Evolutionary conservation across 2,329 filamentous ascomycete genomes (phyloP).

Genomic region (Akanthomyces dipterigenus): DNA sequence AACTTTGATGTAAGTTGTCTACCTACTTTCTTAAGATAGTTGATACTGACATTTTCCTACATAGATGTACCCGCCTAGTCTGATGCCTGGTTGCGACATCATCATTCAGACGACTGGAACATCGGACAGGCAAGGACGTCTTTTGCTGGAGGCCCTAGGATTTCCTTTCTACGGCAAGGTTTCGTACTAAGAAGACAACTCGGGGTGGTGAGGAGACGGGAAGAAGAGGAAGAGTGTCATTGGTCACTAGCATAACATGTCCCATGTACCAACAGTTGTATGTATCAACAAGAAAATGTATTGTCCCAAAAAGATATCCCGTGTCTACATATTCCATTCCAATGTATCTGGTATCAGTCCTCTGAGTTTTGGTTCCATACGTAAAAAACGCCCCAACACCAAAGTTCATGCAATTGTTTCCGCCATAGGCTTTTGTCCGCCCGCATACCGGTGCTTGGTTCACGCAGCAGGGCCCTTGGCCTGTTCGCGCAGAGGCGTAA

Average conservation of each 20-base stretch:
- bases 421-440: constrained; percentile 5
- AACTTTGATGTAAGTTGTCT: constrained; percentile 76
- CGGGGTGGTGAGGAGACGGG: neutral
- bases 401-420: constrained; percentile 23
- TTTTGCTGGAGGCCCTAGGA: constrained; percentile 49
- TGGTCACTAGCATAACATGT: constrained; percentile 12
- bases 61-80: constrained; percentile 56
- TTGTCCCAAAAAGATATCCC: neutral
- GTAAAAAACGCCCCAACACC: constrained; percentile 28
- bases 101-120: constrained; percentile 78
- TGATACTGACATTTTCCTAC: constrained; percentile 13
- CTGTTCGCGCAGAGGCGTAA: constrained; percentile 57
- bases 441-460: neutral
- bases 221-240: constrained; percentile 14
- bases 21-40: neutral
- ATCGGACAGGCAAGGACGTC: constrained; percentile 75
- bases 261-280: constrained; percentile 14
- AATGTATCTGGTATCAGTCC: neutral
- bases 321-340: neutral
- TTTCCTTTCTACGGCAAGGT: constrained; percentile 75
- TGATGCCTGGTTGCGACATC: constrained; percentile 82
- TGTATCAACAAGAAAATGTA: constrained; percentile 8
- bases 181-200: constrained; percentile 25
- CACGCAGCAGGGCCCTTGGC: constrained; percentile 26
- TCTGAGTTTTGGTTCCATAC: neutral